A percentile compares a stretch with the other conserved stretches of the same genome.
phyloP scores from a whole-genome alignment of 257 asterid species.

The Scutellaria galericulata region DNA sequence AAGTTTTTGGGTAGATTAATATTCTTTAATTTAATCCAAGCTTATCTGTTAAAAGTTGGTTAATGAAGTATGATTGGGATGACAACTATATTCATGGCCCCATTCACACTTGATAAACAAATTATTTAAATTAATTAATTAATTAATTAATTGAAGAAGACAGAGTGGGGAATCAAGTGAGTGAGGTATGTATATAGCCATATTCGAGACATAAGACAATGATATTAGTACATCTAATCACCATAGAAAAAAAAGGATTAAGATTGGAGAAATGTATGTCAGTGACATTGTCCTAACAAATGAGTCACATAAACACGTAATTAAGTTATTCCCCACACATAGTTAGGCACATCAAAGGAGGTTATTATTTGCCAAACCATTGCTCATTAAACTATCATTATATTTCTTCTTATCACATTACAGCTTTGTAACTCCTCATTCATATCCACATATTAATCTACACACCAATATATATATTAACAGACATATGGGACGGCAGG shows the following conservation, averaged over 20 bases:
- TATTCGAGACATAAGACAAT: conserved; percentile 22
- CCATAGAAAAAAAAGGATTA: not conserved
- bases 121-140: not conserved
- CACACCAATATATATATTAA: too few relatives aligned
- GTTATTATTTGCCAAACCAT: conserved; percentile 16
- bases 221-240: too few relatives aligned
- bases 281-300: conserved; percentile 34
- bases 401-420: too few relatives aligned
- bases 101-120: conserved; percentile 14
- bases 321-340: conserved; percentile 22
- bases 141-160: not conserved
- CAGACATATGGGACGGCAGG: too few relatives aligned
- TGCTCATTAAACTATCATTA: conserved; percentile 6
- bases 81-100: conserved; percentile 6
- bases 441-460: too few relatives aligned
- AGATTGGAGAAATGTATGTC: conserved; percentile 25
- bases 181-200: conserved; percentile 10
- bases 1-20: too few relatives aligned
- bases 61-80: conserved; percentile 24
- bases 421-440: too few relatives aligned
- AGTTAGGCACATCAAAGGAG: conserved; percentile 34
- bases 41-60: conserved; percentile 21
- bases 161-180: conserved; percentile 28
- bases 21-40: not conserved
- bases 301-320: conserved; percentile 36